Conservation (phyloP, 768 basidiomycete genomes). For the Lanmaoa pseudosensibilis region DNA sequence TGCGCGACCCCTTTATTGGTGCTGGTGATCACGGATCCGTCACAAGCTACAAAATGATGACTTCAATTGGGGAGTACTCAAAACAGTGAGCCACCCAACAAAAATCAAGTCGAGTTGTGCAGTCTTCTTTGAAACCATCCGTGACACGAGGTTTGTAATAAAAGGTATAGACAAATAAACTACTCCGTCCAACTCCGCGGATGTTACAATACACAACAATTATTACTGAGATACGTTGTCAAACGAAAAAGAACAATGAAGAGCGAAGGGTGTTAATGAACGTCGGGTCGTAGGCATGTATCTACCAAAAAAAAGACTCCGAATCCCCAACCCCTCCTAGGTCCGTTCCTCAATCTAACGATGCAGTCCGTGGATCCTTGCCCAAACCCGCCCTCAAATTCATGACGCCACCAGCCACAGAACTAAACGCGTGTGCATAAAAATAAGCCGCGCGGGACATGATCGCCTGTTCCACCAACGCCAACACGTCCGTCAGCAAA, state of each 20-base stretch:
- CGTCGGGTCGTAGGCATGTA: too few relatives aligned
- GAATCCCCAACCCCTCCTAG: background rate
- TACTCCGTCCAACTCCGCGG: background rate
- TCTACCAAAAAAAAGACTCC: background rate
- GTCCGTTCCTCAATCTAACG: conserved; percentile 34
- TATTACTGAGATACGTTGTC: too few relatives aligned
- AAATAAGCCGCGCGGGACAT: conserved; percentile 40
- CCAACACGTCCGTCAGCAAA: conserved; percentile 43
- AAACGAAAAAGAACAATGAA: too few relatives aligned
- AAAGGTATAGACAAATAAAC: background rate
- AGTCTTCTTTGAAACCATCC: too few relatives aligned
- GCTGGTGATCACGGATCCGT: too few relatives aligned
- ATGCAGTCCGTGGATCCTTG: conserved; percentile 40
- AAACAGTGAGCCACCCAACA: too few relatives aligned
- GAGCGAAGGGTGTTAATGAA: background rate
- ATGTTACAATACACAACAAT: background rate
- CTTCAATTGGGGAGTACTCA: too few relatives aligned
- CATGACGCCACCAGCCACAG: conserved; percentile 41
- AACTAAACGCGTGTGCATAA: conserved; percentile 42
- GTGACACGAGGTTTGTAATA: background rate
- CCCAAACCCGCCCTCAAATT: conserved; percentile 43
- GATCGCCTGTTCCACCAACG: conserved; percentile 42
- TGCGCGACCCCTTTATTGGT: too few relatives aligned
- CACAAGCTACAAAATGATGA: too few relatives aligned
- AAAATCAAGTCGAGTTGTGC: too few relatives aligned